Evolutionary conservation across 176 grass and related monocot species (phyloP).

Genomic region (Carex myosuroides): DNA sequence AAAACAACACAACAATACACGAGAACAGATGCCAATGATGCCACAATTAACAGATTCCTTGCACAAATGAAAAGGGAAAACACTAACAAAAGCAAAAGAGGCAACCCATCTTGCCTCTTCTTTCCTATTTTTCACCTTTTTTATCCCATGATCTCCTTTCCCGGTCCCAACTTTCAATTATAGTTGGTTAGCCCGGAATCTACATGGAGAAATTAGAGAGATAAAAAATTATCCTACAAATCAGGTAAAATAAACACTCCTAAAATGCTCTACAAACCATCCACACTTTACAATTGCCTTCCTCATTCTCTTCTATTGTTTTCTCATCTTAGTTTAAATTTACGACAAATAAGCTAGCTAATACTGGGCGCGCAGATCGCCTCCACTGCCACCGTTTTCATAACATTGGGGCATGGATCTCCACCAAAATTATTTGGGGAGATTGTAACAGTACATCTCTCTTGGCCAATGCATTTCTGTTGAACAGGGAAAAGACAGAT

Average conservation of each 20-base stretch:
- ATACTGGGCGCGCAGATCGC: slow-evolving; percentile 43
- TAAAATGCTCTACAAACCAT: slow-evolving; percentile 23
- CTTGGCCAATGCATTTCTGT: slow-evolving; percentile 84
- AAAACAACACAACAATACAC: neutral
- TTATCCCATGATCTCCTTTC: slow-evolving; percentile 40
- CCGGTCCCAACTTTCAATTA: slow-evolving; percentile 42
- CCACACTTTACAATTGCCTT: slow-evolving; percentile 74
- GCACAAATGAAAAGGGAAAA: slow-evolving; percentile 7
- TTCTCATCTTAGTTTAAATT: slow-evolving; percentile 20
- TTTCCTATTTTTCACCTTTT: slow-evolving; percentile 39
- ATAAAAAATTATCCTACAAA: slow-evolving; percentile 27
- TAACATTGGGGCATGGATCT: slow-evolving; percentile 63
- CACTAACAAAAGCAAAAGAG: slow-evolving; percentile 14
- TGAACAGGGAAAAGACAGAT: neutral
- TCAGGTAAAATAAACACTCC: slow-evolving; percentile 24
- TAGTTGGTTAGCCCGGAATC: slow-evolving; percentile 44
- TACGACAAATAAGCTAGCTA: slow-evolving; percentile 17
- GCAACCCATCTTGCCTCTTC: slow-evolving; percentile 35
- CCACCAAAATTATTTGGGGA: slow-evolving; percentile 53
- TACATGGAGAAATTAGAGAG: slow-evolving; percentile 37
- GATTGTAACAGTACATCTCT: slow-evolving; percentile 57
- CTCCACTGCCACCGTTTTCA: slow-evolving; percentile 81
- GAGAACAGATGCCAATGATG: slow-evolving; percentile 1
- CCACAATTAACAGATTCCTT: slow-evolving; percentile 21
- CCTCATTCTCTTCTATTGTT: slow-evolving; percentile 6